Conservation (phyloP, 2,329 filamentous ascomycete species). For the Ophiostoma pallidulum region DNA sequence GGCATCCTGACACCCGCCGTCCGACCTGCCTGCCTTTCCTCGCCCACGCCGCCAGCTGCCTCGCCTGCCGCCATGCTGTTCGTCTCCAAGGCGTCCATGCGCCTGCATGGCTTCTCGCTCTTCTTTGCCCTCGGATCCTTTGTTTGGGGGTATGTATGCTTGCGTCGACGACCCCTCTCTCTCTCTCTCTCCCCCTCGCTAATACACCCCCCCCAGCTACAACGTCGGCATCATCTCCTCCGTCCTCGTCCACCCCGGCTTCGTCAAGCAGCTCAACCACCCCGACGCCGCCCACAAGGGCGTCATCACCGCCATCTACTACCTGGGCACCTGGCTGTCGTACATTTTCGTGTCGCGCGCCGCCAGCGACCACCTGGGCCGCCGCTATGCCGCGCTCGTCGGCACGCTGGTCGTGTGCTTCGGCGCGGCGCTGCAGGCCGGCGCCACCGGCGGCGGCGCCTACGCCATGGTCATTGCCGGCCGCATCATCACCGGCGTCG, state of each 20-base stretch:
- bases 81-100: slow-evolving; percentile 28
- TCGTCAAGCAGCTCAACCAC: slow-evolving; percentile 35
- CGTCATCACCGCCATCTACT: slow-evolving; percentile 47
- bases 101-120: slow-evolving; percentile 37
- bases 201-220: slow-evolving; percentile 32
- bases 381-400: slow-evolving; percentile 39
- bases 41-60: background rate
- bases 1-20: too few relatives aligned
- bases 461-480: slow-evolving; percentile 41
- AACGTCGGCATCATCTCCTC: slow-evolving; percentile 49
- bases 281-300: slow-evolving; percentile 38
- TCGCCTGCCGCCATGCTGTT: background rate
- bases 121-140: slow-evolving; percentile 48
- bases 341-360: slow-evolving; percentile 46
- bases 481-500: slow-evolving; percentile 42
- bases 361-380: slow-evolving; percentile 40
- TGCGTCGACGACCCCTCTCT: too few relatives aligned
- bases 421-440: slow-evolving; percentile 40
- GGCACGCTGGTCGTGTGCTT: slow-evolving; percentile 38
- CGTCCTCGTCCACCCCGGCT: slow-evolving; percentile 47
- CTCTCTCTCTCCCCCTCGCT: background rate
- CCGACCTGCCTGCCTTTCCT: background rate
- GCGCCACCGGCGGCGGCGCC: slow-evolving; percentile 31
- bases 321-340: slow-evolving; percentile 45
- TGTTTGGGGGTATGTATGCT: slow-evolving; percentile 40